These are phyloP conservation scores for Tagetes erecta DNA, from an alignment of 129 eudicot genomes.

Conservation along the genomic window DNA sequence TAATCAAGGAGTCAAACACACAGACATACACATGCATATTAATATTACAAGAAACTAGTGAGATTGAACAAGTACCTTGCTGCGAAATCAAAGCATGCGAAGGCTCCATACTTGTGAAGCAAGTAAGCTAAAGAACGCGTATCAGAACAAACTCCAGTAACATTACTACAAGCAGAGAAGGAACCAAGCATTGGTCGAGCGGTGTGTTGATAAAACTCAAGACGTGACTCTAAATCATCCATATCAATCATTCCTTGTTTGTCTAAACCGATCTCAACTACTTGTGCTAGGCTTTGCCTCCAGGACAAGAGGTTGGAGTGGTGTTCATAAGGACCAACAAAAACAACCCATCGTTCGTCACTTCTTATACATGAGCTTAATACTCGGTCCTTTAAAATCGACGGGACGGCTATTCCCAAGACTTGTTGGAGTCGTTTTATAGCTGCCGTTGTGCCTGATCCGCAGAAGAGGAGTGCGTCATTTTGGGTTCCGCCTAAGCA, in stretches of 20 bases:
- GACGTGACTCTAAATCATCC: slow-evolving; percentile 41
- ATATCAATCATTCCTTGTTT: slow-evolving; percentile 49
- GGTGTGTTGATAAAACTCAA: slow-evolving; percentile 31
- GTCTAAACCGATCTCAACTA: slow-evolving; percentile 71
- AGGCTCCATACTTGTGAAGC: slow-evolving; percentile 68
- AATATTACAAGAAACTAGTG: too few relatives aligned
- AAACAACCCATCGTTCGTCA: slow-evolving; percentile 86
- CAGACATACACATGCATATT: too few relatives aligned
- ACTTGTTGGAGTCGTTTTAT: slow-evolving; percentile 84
- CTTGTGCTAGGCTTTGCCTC: slow-evolving; percentile 80
- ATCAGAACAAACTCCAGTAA: slow-evolving; percentile 57
- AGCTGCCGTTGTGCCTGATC: slow-evolving; percentile 83
- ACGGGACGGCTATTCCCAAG: slow-evolving; percentile 62
- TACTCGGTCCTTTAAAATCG: slow-evolving; percentile 47
- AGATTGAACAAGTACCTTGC: slow-evolving; percentile 49
- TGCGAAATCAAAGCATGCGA: slow-evolving; percentile 84
- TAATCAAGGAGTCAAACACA: too few relatives aligned
- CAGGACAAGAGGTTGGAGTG: slow-evolving; percentile 86
- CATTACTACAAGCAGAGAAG: slow-evolving; percentile 92
- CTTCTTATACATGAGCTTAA: slow-evolving; percentile 30
- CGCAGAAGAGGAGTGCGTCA: slow-evolving; percentile 72
- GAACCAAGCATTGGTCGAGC: slow-evolving; percentile 74
- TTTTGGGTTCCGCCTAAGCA: slow-evolving; percentile 64
- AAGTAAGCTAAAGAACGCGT: slow-evolving; percentile 54
- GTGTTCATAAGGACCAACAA: slow-evolving; percentile 87